Evolutionary conservation across 345 rosid genomes (phyloP), one percentile per base, ranked within the genome.

Genomic region (Theobroma cacao): DNA sequence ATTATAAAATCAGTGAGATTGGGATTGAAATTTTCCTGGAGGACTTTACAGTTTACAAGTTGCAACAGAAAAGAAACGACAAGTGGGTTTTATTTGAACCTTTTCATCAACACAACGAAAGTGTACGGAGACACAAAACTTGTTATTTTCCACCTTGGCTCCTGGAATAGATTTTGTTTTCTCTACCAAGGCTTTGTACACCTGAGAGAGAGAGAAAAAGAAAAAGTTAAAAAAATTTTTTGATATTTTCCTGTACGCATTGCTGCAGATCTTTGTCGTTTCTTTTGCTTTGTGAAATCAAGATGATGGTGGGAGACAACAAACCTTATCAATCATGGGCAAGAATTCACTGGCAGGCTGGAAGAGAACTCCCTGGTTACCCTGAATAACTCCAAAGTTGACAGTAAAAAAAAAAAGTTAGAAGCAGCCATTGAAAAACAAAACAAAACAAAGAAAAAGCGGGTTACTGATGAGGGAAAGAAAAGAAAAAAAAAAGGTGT

Each of bases 121-220:
- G 83, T 97, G 99, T 58, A 97, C 97, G 78, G 99, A 90, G 60
- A 91, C 75, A 77, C 99, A 97, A 58, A 97, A 97, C 83, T 97
- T 97, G 91, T 97, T 97, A 80, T 90, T 89, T 85, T 97, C 99
- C 38, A 97, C 97, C 78, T 69, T 84, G 7, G 91, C 94, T 76
- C 99, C 98, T 1, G 89, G 89, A 52, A 91, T 90, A 20, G 89
- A 78, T 79, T 89, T 91, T 67, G 93, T 93, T 83, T 88, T 89
- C 81, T 93, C 89, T 67, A 82, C 80, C 83, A 92, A 79, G 53
- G 85, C 58, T 70, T 81, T 82, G 75, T 83, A 85, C 60, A 89
- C 91, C 95, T 91, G 85, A 41, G 56, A 77, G 28, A 50, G 61
- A 80, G 4, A 66, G 7, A 34, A 22, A 66, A n/a, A 5, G 0